These are phyloP conservation scores for Heimioporus retisporus DNA, from an alignment of 1,284 basidiomycete genomes.

Conservation along the genomic window DNA sequence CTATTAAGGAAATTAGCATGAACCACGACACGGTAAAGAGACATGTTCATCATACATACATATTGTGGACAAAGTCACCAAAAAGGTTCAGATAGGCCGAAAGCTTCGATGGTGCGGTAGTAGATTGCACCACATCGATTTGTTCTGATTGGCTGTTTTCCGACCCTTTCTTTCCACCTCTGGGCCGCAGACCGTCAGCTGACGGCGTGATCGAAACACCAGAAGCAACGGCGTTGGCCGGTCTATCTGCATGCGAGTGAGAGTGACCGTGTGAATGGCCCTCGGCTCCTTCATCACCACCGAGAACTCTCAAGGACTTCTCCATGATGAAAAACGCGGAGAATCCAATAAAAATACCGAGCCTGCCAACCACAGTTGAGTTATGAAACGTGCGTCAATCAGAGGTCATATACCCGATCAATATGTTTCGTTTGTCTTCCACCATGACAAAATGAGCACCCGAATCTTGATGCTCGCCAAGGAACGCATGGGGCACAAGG, in stretches of 20 bases:
- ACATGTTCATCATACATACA: conserved; percentile 62
- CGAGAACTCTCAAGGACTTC: conserved; percentile 87
- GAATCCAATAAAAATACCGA: conserved; percentile 88
- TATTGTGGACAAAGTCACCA: conserved; percentile 89
- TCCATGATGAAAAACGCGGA: conserved; percentile 92
- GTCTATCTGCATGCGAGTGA: conserved; percentile 49
- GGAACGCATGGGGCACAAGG: conserved; percentile 90
- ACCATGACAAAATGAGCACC: conserved; percentile 82
- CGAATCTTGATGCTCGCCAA: conserved; percentile 83
- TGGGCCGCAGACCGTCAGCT: conserved; percentile 45
- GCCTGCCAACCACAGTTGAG: conserved; percentile 51
- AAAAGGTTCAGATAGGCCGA: conserved; percentile 93
- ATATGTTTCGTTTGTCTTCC: conserved; percentile 90
- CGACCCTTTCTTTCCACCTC: conserved; percentile 39
- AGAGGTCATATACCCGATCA: conserved; percentile 72
- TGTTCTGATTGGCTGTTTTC: conserved; percentile 28
- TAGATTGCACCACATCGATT: conserved; percentile 36
- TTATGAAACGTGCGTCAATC: conserved; percentile 13
- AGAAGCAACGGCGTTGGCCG: conserved; percentile 41
- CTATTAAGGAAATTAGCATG: conserved; percentile 49
- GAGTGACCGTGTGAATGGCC: conserved; percentile 71
- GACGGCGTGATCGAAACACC: conserved; percentile 43
- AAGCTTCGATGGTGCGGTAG: conserved; percentile 73
- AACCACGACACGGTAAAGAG: conserved; percentile 23
- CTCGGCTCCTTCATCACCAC: conserved; percentile 63